Evolutionary conservation across 2,329 filamentous ascomycete species (phyloP), one percentile per base, ranked within the genome.

Genomic region (Alternaria dauci): DNA sequence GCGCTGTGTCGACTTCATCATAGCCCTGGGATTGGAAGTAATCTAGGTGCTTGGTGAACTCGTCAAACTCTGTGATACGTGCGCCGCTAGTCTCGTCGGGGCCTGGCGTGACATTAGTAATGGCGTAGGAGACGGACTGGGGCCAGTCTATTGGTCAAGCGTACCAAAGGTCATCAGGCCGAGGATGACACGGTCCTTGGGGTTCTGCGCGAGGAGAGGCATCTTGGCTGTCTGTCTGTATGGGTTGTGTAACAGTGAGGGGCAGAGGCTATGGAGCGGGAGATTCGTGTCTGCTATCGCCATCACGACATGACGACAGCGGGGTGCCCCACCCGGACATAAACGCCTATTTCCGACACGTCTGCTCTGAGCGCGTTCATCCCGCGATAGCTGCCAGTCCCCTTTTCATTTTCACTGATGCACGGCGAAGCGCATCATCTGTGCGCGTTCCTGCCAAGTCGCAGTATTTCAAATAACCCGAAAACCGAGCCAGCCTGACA

Each of bases 1-100:
- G 87, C 0, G 93, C 92, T 1, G 93, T 97, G 76, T 97, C 93
- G 38, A 96, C 80, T 74, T 97, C 93, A 73, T 89, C 89, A 81
- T 96, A 94, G 38, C 92, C 92, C 58, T 89, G 85, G n/a, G 83
- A 81, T 77, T 94, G 91, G 74, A 96, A 88, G 65, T 89, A 84
- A 75, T 94, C 90, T 38, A 96, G 87, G 43, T 86, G 86, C 69
- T 86, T 86, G 69, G 89, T 91, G 81, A 89, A 93, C 43, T 91
- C 89, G 59, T 87, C 82, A n/a, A 88, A 77, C 18, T 82, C 83
- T 23, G 91, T 94, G 72, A 96, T 88, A 46, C 92, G 88, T 44
- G 90, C 91, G 36, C 91, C 92, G 12, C 79, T 74, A 16, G 77
- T 75, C 59, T 84, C 83, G 58, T 87, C 86, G 2, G 75, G 91